Percentiles rank a stretch among this genome's conserved stretches.
phyloP scores from a whole-genome alignment of 164 flowering plant species.

The Piper betle region DNA sequence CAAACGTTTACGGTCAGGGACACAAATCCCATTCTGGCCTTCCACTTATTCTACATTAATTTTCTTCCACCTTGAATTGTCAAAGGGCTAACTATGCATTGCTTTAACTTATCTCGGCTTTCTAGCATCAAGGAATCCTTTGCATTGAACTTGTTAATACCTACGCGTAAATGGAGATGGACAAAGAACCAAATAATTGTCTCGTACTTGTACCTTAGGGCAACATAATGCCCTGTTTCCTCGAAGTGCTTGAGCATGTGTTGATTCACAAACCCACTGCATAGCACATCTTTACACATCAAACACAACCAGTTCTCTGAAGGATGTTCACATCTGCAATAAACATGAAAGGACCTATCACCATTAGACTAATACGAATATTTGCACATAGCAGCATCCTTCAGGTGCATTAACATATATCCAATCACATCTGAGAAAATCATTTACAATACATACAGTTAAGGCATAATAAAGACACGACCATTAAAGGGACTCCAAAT shows the following conservation, averaged over 20 bases:
- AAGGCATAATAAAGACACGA: neutral
- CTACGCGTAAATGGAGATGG: neutral
- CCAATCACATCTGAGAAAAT: neutral
- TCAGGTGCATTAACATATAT: neutral
- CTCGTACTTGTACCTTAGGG: constrained; percentile 70
- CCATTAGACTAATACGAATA: neutral
- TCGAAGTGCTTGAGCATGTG: constrained; percentile 83
- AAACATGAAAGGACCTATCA: neutral
- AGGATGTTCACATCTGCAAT: constrained; percentile 55
- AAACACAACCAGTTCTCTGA: constrained; percentile 82
- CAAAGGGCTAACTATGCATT: no score
- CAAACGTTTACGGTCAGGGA: no score
- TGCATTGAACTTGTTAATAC: no score
- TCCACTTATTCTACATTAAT: no score
- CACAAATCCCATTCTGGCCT: no score
- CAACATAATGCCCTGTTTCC: constrained; percentile 44
- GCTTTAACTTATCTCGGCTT: no score
- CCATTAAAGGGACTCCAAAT: neutral
- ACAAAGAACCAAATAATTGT: neutral
- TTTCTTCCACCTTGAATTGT: no score
- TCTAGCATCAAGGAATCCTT: no score
- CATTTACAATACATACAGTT: no score
- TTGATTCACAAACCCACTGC: constrained; percentile 82
- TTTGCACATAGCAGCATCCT: neutral
- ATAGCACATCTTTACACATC: constrained; percentile 70